Evolutionary conservation across 139 green algal genomes (phyloP).

Genomic region (Coelastrella sp.): DNA sequence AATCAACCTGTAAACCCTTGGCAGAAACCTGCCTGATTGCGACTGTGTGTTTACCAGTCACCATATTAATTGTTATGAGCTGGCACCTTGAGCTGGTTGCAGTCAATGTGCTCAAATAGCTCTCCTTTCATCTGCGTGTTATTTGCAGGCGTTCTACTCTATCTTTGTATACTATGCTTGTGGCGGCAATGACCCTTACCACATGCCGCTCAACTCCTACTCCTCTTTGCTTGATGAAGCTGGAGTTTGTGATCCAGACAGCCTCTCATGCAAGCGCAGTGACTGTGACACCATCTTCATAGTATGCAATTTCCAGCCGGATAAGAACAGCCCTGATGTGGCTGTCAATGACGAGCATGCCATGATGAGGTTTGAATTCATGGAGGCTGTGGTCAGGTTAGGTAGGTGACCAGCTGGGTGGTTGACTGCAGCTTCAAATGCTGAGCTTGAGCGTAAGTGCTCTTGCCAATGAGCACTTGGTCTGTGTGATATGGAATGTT

Average conservation of each 20-base stretch:
- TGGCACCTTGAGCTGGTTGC: not conserved
- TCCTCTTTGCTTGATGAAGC: slow-evolving; percentile 78
- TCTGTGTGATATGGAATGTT: too few relatives aligned
- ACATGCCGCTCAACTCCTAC: slow-evolving; percentile 77
- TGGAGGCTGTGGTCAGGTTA: slow-evolving; percentile 75
- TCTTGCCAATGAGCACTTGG: too few relatives aligned
- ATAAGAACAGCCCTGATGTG: slow-evolving; percentile 72
- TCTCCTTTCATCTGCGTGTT: not conserved
- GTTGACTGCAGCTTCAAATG: not conserved
- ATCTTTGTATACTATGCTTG: slow-evolving; percentile 71
- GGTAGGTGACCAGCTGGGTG: slow-evolving; percentile 43
- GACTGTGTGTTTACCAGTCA: too few relatives aligned
- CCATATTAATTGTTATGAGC: not conserved
- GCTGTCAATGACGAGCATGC: slow-evolving; percentile 67
- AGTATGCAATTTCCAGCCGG: slow-evolving; percentile 82
- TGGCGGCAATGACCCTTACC: slow-evolving; percentile 75
- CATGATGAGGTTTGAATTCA: slow-evolving; percentile 72
- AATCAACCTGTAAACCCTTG: not conserved
- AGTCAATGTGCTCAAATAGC: not conserved
- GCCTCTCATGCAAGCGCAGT: slow-evolving; percentile 73
- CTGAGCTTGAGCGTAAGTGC: not conserved
- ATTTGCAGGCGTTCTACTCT: slow-evolving; percentile 53
- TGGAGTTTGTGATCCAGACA: slow-evolving; percentile 76
- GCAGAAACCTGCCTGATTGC: too few relatives aligned
- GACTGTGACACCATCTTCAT: slow-evolving; percentile 92